These are phyloP conservation scores for Phyllosticta citrichinensis DNA, from an alignment of 2,329 filamentous ascomycete species.

Conservation along the genomic window DNA sequence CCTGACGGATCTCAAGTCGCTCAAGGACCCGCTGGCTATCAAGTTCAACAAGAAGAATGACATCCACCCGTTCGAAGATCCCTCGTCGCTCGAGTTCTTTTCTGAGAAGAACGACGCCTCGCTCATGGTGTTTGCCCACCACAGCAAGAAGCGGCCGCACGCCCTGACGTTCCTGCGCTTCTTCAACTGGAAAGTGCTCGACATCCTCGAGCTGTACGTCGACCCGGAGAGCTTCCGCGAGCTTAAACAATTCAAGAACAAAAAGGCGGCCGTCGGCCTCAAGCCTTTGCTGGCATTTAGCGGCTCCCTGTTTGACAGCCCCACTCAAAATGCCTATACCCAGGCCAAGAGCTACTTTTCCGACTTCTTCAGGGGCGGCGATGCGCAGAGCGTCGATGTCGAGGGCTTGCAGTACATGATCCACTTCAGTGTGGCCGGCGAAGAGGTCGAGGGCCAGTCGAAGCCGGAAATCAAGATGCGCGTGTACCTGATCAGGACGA, in stretches of 20 bases:
- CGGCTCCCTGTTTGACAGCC: constrained; percentile 77
- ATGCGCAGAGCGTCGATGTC: constrained; percentile 76
- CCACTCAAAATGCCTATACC: constrained; percentile 68
- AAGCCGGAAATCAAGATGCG: constrained; percentile 52
- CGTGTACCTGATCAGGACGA: constrained; percentile 77
- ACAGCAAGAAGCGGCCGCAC: constrained; percentile 93
- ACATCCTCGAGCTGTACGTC: constrained; percentile 88
- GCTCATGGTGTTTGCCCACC: constrained; percentile 72
- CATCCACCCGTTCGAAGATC: constrained; percentile 88
- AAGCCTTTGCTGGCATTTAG: constrained; percentile 89
- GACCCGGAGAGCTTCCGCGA: constrained; percentile 62
- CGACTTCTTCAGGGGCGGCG: constrained; percentile 84
- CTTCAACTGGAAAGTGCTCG: constrained; percentile 78
- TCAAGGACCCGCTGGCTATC: constrained; percentile 76
- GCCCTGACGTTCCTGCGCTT: constrained; percentile 72
- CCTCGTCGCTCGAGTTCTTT: constrained; percentile 85
- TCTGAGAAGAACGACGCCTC: constrained; percentile 91
- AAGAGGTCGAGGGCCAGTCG: constrained; percentile 35
- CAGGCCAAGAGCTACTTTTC: constrained; percentile 78
- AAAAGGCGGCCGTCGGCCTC: constrained; percentile 59
- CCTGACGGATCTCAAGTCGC: constrained; percentile 70
- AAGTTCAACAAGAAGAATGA: constrained; percentile 97
- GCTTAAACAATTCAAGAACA: constrained; percentile 62
- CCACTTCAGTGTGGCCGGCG: constrained; percentile 59
- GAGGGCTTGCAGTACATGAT: constrained; percentile 90